Evolutionary conservation across 1,284 basidiomycete species (phyloP).

Genomic region (Leccinum angustisporum): DNA sequence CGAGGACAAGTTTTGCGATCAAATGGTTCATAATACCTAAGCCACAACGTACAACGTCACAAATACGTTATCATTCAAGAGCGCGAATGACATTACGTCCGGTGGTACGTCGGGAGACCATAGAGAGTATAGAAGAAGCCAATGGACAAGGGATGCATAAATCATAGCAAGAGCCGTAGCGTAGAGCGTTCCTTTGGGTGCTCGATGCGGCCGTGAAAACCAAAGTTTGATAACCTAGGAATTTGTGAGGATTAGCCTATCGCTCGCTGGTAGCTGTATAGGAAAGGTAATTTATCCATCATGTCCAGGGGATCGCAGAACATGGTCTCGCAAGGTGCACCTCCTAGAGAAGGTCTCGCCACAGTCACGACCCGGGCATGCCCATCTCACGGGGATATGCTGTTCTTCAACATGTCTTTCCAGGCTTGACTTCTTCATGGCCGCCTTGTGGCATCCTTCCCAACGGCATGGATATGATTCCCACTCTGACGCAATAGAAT

Average conservation of each 20-base stretch:
- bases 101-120: background rate
- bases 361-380: conserved; percentile 10
- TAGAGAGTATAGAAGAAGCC: background rate
- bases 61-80: background rate
- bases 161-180: background rate
- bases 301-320: background rate
- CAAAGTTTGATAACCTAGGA: background rate
- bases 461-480: conserved; percentile 15
- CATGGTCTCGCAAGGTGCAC: background rate
- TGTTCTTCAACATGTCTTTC: conserved; percentile 16
- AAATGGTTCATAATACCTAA: conserved; percentile 18
- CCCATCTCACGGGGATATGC: conserved; percentile 14
- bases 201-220: background rate
- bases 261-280: background rate
- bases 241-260: background rate
- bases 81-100: background rate
- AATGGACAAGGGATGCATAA: background rate
- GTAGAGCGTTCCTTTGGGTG: background rate
- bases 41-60: background rate
- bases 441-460: background rate
- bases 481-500: conserved; percentile 8
- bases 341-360: conserved; percentile 6
- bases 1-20: background rate
- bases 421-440: conserved; percentile 13
- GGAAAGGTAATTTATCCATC: conserved; percentile 3